These are phyloP conservation scores for Esteya vermicola DNA, from an alignment of 2,329 filamentous ascomycete genomes.

Conservation along the genomic window DNA sequence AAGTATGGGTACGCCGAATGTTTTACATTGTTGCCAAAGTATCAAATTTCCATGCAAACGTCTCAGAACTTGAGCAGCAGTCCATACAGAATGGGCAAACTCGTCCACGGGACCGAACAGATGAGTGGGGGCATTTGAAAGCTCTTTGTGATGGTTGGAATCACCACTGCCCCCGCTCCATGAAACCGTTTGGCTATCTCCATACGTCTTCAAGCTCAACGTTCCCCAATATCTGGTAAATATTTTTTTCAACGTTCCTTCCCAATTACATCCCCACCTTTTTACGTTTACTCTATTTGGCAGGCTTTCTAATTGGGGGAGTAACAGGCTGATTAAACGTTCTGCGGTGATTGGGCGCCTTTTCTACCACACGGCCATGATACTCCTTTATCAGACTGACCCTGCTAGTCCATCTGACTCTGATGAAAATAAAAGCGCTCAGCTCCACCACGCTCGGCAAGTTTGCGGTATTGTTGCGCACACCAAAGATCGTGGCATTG, in stretches of 20 bases:
- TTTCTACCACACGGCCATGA: conserved; percentile 80
- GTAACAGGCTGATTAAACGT: conserved; percentile 62
- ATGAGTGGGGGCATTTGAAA: conserved; percentile 71
- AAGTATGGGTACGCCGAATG: conserved; percentile 78
- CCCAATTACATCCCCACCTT: too few relatives aligned
- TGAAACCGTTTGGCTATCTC: conserved; percentile 74
- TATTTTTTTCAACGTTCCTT: background rate
- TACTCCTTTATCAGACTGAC: conserved; percentile 66
- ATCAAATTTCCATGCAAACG: conserved; percentile 66
- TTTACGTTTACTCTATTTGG: too few relatives aligned
- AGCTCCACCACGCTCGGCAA: conserved; percentile 63
- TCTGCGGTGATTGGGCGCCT: conserved; percentile 68
- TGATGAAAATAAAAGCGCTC: conserved; percentile 55
- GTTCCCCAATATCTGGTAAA: conserved; percentile 78
- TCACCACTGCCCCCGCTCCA: conserved; percentile 61
- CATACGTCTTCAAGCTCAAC: conserved; percentile 54
- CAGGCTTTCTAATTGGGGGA: background rate
- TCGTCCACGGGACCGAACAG: conserved; percentile 47
- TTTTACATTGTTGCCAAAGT: conserved; percentile 81
- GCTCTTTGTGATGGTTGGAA: conserved; percentile 76
- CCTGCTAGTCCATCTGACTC: conserved; percentile 48
- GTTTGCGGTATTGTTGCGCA: conserved; percentile 85
- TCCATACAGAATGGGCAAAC: conserved; percentile 49
- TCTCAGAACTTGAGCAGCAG: conserved; percentile 44
- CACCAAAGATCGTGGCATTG: conserved; percentile 65